Evolutionary conservation across 108 stramenopile genomes (phyloP), one percentile per base, ranked within the genome.

Genomic region (Skeletonema tropicum): DNA sequence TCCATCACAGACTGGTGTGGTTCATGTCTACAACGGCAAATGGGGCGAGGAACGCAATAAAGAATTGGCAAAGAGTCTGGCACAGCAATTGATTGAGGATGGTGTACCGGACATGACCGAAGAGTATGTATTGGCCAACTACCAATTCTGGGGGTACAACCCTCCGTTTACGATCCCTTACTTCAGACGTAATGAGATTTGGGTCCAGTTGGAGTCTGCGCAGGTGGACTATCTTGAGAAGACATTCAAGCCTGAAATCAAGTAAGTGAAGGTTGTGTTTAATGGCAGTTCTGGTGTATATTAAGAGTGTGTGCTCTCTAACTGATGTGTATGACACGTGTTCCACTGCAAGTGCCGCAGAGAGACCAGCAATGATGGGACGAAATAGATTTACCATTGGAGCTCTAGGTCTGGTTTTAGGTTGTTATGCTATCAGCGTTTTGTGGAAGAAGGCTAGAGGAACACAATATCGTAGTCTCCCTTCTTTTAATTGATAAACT

Each of bases 121-220:
- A 32, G 91, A 92, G 13, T 76, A 70, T 42, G 88, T 77, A 0
- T 36, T 86, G 36, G 65, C 75, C 36, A 15, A 87, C 21, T 94
- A 71, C 67, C 84, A 91, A 59, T 90, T 89, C 66, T 92, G 92
- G 90, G 91, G 90, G 35, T 96, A 89, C 75, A 93, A 96, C 68
- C 93, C 96, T 15, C 96, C 96, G 0, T 94, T 93, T 38, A 92
- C 91, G 2, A 67, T 96, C 61, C 96, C 96, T 13, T 75, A 83
- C 64, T 91, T 94, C 60, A 77, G 90, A 21, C 83, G 93, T n/a
- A 94, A 93, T 76, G 96, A 96, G 62, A 71, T 96, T 42, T 96
- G 95, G 95, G 38, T 96, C 5, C 71, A 85, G 67, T 70, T 96
- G 66, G 80, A 72, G 2, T 66, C 84, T 33, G 81, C 83, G 15